These are phyloP conservation scores for Eragrostis nindensis DNA, from an alignment of 176 grass and related monocot species.

Conservation along the genomic window DNA sequence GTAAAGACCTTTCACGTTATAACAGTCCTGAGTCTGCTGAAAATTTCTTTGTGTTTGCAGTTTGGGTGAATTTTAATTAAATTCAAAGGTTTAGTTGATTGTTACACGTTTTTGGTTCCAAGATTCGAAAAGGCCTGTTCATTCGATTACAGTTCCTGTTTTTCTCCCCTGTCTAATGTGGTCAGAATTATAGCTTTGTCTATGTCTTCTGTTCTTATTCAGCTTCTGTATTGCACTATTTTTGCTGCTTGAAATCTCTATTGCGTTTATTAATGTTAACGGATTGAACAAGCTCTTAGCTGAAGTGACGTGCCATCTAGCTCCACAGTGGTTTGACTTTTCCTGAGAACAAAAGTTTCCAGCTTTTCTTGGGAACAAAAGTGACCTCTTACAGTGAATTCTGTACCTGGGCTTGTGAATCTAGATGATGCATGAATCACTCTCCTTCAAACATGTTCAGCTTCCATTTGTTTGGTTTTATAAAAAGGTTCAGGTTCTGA, in stretches of 20 bases:
- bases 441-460: not conserved
- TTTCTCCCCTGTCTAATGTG: slow-evolving; percentile 1
- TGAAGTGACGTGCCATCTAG: not conserved
- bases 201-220: not conserved
- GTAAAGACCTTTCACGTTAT: not conserved
- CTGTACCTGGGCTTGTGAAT: slow-evolving; percentile 3
- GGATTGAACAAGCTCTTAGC: slow-evolving; percentile 6
- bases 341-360: not conserved
- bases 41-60: not conserved
- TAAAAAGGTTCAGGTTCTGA: not conserved
- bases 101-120: slow-evolving; percentile 8
- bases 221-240: not conserved
- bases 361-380: not conserved
- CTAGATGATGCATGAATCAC: not conserved
- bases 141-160: slow-evolving; percentile 2
- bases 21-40: not conserved
- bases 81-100: not conserved
- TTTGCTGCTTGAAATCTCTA: not conserved
- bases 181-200: slow-evolving; percentile 1
- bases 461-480: not conserved
- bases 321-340: slow-evolving; percentile 23
- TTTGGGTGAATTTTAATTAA: not conserved
- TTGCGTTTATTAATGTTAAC: slow-evolving; percentile 9
- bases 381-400: not conserved
- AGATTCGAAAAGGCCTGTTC: slow-evolving; percentile 7